phyloP scores from a whole-genome alignment of 2,329 filamentous ascomycete genomes.

The Alternaria arborescens region DNA sequence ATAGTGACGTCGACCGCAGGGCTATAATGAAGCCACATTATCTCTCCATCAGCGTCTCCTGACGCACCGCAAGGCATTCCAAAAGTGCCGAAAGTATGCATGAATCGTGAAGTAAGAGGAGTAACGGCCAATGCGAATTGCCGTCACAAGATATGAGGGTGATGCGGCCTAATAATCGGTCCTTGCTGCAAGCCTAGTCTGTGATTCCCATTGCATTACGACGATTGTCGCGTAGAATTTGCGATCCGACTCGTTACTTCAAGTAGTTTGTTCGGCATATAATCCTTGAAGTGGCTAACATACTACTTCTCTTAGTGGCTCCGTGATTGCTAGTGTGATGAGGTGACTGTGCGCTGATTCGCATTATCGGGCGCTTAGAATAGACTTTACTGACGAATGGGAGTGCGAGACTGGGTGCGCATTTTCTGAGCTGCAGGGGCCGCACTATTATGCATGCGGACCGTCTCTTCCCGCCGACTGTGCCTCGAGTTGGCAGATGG shows the following conservation, averaged over 20 bases:
- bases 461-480: conserved; percentile 34
- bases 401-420: conserved; percentile 1
- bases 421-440: conserved; percentile 23
- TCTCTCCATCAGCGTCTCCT: conserved; percentile 3
- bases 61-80: conserved; percentile 5
- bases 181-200: conserved; percentile 13
- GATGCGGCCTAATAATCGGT: conserved; percentile 20
- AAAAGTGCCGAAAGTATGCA: conserved; percentile 12
- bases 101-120: conserved; percentile 8
- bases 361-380: conserved; percentile 26
- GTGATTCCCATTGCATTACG: conserved; percentile 24
- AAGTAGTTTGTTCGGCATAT: neutral
- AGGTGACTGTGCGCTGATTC: conserved; percentile 20
- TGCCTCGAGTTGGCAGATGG: conserved; percentile 29
- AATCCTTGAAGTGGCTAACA: neutral
- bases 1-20: conserved; percentile 17
- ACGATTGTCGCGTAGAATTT: conserved; percentile 23
- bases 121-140: conserved; percentile 20
- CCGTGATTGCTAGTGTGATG: conserved; percentile 18
- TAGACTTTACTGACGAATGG: conserved; percentile 18
- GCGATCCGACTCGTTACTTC: conserved; percentile 9
- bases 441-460: conserved; percentile 32
- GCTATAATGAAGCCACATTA: conserved; percentile 11
- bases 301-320: conserved; percentile 1
- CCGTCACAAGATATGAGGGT: conserved; percentile 18